Percentiles rank a stretch among this genome's conserved stretches.
Conservation (phyloP, 352 stramenopile genomes). For the Globisporangium cystogenes region DNA sequence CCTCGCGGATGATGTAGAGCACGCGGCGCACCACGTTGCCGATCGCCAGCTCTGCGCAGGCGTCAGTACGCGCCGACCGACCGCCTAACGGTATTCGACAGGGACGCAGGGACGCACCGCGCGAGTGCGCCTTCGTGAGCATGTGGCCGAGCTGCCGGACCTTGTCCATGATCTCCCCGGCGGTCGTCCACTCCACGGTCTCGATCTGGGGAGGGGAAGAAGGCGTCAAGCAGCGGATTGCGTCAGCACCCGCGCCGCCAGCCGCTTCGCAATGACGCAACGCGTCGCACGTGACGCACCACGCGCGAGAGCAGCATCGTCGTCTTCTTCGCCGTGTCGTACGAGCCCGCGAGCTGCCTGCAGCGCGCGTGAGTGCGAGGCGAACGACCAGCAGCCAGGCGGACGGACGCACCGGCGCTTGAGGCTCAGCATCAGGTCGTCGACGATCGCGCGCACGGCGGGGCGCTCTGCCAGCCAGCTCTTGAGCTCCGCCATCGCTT, state of each 20-base stretch:
- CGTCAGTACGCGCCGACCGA: too few species aligned
- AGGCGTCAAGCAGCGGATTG: too few species aligned
- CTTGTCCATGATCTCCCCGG: constrained; percentile 81
- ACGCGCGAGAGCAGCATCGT: constrained; percentile 68
- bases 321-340: constrained; percentile 76
- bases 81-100: too few species aligned
- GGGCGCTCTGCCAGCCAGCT: constrained; percentile 79
- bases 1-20: constrained; percentile 87
- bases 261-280: too few species aligned
- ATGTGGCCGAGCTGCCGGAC: constrained; percentile 74
- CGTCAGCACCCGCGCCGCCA: too few species aligned
- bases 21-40: constrained; percentile 88
- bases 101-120: constrained; percentile 37
- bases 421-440: constrained; percentile 72
- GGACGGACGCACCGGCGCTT: constrained; percentile 52
- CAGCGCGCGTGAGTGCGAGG: constrained; percentile 3
- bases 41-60: constrained; percentile 67
- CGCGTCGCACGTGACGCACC: constrained; percentile 22
- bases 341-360: constrained; percentile 70
- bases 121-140: constrained; percentile 74
- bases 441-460: constrained; percentile 53
- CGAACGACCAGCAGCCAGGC: not conserved
- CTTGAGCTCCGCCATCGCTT: constrained; percentile 33
- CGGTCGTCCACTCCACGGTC: constrained; percentile 73
- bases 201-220: too few species aligned